A percentile compares a stretch with the other conserved stretches of the same genome.
These are phyloP conservation scores for Scheffersomyces stambukii DNA, from an alignment of 1,139 yeast species.

Conservation along the genomic window DNA sequence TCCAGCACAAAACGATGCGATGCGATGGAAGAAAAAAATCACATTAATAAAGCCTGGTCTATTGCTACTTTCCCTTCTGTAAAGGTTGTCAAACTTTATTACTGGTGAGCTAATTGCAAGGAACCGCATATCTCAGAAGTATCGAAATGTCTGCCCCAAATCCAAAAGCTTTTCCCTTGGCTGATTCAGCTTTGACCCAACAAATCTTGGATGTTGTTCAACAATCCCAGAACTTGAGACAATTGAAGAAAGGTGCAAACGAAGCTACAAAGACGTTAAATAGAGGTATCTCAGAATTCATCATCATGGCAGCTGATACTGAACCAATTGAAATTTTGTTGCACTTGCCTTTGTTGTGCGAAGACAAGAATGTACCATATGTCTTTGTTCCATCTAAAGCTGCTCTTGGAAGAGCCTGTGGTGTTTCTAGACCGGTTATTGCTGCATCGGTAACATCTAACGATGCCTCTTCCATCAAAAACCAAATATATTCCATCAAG, in stretches of 20 bases:
- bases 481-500: conserved; percentile 95
- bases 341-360: conserved; percentile 96
- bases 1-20: too few relatives aligned
- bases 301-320: conserved; percentile 99
- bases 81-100: too few relatives aligned
- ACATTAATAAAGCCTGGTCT: conserved; percentile 3
- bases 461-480: conserved; percentile 97
- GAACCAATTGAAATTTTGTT: conserved; percentile 98
- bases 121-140: conserved; percentile 46
- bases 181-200: conserved; percentile 92
- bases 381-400: conserved; percentile 98
- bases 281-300: conserved; percentile 99
- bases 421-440: conserved; percentile 98
- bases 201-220: conserved; percentile 97
- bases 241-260: conserved; percentile 98
- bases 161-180: conserved; percentile 98
- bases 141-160: conserved; percentile 65
- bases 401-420: conserved; percentile 99
- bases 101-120: conserved; percentile 57
- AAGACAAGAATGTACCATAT: conserved; percentile 98
- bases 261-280: conserved; percentile 99
- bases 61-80: conserved; percentile 1
- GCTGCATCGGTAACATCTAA: conserved; percentile 98
- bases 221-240: conserved; percentile 97
- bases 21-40: conserved; percentile 2